Evolutionary conservation across 441 rosid species (phyloP), one percentile per base, ranked within the genome.

Genomic region (Eruca vesicaria): DNA sequence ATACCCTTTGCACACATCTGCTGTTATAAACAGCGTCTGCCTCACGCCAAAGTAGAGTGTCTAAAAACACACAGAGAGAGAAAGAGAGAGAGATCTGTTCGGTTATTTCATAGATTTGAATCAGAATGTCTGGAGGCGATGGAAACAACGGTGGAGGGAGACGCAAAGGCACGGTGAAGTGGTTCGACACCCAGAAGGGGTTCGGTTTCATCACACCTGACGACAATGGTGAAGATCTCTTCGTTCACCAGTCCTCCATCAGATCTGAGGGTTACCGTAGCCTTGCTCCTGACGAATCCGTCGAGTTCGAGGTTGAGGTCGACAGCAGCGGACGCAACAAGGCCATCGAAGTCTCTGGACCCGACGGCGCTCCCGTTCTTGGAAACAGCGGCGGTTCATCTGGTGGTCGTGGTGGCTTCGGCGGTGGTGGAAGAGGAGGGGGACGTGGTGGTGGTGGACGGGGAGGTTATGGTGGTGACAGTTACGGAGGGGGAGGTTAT

Each of bases 181-280:
- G 95, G 95, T 90, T 90, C 80, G 86, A 80, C 57, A 84, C 82
- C 68, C 84, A 79, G 43, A 90, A 90, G 84, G 58, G 58, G 26
- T 52, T 9, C 58, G 58, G 95, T 0, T 90, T 90, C 86, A 90
- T 90, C 32, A 52, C 58, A 4, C 26, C 58, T 26, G 58, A 50
- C 23, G 56, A 52, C 12, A 14, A 14, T 5, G 84, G 91, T 23
- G 95, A 88, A 2, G 95, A 90, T 55, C 84, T 88, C 65, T 90
- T 90, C 68, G 92, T 90, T 63, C 95, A 90, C 65, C 91, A 88
- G 79, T 86, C 92, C n/a, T 83, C 91, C 48, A 90, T 90, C 86
- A 81, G 81, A 11, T 19, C 91, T 53, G 92, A 86, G 62, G 95
- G 92, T 1, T 90, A 83, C 66, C 85, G 90, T 1, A 90, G 88